Percentiles rank a stretch among this genome's conserved stretches.
Evolutionary conservation across 257 asterid genomes (phyloP).

Genomic region (Misopates orontium): DNA sequence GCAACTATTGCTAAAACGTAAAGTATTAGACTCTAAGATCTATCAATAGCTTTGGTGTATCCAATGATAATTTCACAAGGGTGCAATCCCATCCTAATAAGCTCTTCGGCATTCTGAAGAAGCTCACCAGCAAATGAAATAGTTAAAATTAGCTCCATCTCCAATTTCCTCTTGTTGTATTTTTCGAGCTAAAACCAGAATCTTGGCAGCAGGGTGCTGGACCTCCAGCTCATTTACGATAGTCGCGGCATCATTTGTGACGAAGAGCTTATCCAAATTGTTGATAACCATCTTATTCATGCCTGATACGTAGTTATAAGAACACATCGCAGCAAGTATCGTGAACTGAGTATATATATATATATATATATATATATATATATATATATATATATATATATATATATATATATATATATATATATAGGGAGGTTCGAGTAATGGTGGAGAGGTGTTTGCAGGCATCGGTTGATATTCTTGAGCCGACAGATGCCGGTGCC

Average conservation of each 20-base stretch:
- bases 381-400: too few relatives aligned
- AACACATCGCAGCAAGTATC: too few relatives aligned
- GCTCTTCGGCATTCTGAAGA: constrained; percentile 94
- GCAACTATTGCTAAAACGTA: too few relatives aligned
- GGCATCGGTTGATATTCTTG: constrained; percentile 91
- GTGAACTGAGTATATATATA: too few relatives aligned
- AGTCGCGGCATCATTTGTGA: constrained; percentile 96
- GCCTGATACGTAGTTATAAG: too few relatives aligned
- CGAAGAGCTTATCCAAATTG: constrained; percentile 89
- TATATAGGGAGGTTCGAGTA: constrained; percentile 91
- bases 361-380: too few relatives aligned
- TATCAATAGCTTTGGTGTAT: constrained; percentile 76
- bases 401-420: too few relatives aligned
- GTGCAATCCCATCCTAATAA: constrained; percentile 95
- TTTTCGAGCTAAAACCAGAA: constrained; percentile 91
- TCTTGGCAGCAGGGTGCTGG: constrained; percentile 99
- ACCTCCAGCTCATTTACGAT: constrained; percentile 94
- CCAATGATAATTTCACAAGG: constrained; percentile 94
- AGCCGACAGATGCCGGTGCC: constrained; percentile 87
- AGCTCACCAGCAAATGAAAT: constrained; percentile 97
- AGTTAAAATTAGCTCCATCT: constrained; percentile 89
- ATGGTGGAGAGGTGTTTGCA: constrained; percentile 89
- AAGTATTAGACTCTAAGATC: too few relatives aligned
- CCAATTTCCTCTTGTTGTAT: constrained; percentile 98
- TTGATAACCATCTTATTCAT: constrained; percentile 99